phyloP scores from a whole-genome alignment of 495 filamentous ascomycete species.

The Penicillium pancosmium region DNA sequence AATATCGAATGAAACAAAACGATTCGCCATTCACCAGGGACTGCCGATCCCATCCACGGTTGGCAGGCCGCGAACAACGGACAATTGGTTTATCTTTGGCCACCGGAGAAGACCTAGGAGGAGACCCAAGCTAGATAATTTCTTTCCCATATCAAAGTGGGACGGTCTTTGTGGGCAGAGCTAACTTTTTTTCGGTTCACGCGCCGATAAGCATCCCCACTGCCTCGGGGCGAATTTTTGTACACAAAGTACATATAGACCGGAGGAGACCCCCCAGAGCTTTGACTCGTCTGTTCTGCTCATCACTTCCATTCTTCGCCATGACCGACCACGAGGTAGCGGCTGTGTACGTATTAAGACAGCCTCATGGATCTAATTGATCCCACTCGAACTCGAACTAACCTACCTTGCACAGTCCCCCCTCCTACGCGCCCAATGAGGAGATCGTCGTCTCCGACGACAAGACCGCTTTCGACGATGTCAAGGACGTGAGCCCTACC shows the following conservation, averaged over 20 bases:
- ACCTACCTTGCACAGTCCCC: not conserved
- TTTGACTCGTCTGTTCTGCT: slow-evolving; percentile 7
- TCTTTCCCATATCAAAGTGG: slow-evolving; percentile 2
- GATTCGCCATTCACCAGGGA: not conserved
- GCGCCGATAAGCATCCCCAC: slow-evolving; percentile 29
- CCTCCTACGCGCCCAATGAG: slow-evolving; percentile 16
- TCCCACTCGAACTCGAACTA: not conserved
- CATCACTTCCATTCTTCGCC: slow-evolving; percentile 8
- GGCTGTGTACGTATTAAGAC: slow-evolving; percentile 35
- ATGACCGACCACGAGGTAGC: slow-evolving; percentile 36
- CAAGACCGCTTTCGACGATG: slow-evolving; percentile 30
- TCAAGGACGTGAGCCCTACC: slow-evolving; percentile 40
- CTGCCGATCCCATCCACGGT: not conserved
- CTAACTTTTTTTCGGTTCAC: slow-evolving; percentile 22
- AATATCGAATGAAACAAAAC: not conserved
- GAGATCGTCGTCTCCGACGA: slow-evolving; percentile 30
- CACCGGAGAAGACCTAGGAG: not conserved
- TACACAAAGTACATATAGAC: slow-evolving; percentile 29
- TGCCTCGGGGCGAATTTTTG: slow-evolving; percentile 21
- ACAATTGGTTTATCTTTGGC: not conserved
- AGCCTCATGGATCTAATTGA: not conserved
- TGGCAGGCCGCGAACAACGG: not conserved
- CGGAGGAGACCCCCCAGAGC: not conserved
- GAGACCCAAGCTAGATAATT: not conserved
- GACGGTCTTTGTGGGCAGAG: not conserved